These are phyloP conservation scores for Cubamyces lactineus DNA, from an alignment of 768 basidiomycete species.

Conservation along the genomic window DNA sequence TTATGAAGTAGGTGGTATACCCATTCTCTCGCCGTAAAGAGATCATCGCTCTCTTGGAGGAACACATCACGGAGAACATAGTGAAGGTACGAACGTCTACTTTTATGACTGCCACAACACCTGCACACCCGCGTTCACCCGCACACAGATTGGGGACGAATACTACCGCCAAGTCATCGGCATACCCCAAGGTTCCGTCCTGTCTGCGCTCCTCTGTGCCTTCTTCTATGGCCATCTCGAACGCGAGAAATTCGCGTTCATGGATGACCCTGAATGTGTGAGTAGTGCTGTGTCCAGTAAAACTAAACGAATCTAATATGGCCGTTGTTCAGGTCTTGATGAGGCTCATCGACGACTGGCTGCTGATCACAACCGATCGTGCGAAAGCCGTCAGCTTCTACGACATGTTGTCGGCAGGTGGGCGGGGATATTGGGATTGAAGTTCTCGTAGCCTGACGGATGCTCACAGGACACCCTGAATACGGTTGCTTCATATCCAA, in stretches of 20 bases:
- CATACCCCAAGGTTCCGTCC: slow-evolving; percentile 96
- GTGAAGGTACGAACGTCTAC: slow-evolving; percentile 63
- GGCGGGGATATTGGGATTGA: no score
- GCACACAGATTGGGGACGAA: slow-evolving; percentile 67
- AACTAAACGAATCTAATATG: neutral
- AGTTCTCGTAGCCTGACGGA: no score
- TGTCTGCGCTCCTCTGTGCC: slow-evolving; percentile 92
- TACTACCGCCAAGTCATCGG: slow-evolving; percentile 91
- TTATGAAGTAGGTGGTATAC: slow-evolving; percentile 51
- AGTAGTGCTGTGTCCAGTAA: slow-evolving; percentile 30
- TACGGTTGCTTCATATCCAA: slow-evolving; percentile 91
- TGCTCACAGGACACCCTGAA: slow-evolving; percentile 74
- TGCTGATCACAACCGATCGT: slow-evolving; percentile 76
- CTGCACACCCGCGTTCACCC: neutral
- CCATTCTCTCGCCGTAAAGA: slow-evolving; percentile 54
- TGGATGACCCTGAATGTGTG: slow-evolving; percentile 64
- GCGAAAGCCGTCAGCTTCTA: slow-evolving; percentile 70
- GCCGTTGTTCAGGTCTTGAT: slow-evolving; percentile 60
- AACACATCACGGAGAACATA: slow-evolving; percentile 91
- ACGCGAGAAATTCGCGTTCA: slow-evolving; percentile 54
- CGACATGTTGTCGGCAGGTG: slow-evolving; percentile 74
- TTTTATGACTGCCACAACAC: no score
- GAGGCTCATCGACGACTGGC: slow-evolving; percentile 92
- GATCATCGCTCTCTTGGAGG: slow-evolving; percentile 75
- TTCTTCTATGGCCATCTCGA: slow-evolving; percentile 96